Evolutionary conservation across 345 rosid genomes (phyloP).

Genomic region (Xanthoceras sorbifolium): DNA sequence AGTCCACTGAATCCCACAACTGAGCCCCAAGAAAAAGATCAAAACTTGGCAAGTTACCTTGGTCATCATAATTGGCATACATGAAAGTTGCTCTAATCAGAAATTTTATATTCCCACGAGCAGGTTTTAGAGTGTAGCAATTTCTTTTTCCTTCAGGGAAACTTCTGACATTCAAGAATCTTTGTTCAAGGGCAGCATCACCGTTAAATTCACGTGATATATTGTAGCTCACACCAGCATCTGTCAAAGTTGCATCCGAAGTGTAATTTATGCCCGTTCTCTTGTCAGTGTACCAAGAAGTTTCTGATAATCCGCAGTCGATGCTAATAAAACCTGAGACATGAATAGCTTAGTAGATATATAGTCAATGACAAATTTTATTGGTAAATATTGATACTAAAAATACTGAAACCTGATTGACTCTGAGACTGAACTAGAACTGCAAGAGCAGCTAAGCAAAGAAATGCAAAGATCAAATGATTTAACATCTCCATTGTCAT

Average conservation of each 20-base stretch:
- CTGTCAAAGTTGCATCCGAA: neutral
- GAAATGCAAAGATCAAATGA: neutral
- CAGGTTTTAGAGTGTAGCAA: slow-evolving; percentile 22
- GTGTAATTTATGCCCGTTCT: neutral
- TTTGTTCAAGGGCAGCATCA: neutral
- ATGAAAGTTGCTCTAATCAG: slow-evolving; percentile 27
- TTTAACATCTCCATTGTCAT: neutral
- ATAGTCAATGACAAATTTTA: too few species aligned
- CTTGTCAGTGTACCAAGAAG: slow-evolving; percentile 1
- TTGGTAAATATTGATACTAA: neutral
- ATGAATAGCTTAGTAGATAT: neutral
- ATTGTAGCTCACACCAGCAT: neutral
- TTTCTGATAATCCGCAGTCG: neutral
- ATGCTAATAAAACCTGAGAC: slow-evolving; percentile 9
- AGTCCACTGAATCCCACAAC: slow-evolving; percentile 10
- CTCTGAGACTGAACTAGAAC: neutral
- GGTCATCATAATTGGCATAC: slow-evolving; percentile 34
- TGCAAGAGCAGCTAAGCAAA: neutral
- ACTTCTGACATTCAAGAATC: slow-evolving; percentile 14
- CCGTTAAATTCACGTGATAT: neutral
- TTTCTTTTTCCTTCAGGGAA: slow-evolving; percentile 15
- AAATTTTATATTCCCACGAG: neutral
- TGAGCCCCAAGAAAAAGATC: slow-evolving; percentile 22
- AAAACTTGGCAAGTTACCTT: neutral
- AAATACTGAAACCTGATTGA: neutral